Conservation (phyloP, 371 early-diverging fungal genomes). For the Mucor saturninus region DNA sequence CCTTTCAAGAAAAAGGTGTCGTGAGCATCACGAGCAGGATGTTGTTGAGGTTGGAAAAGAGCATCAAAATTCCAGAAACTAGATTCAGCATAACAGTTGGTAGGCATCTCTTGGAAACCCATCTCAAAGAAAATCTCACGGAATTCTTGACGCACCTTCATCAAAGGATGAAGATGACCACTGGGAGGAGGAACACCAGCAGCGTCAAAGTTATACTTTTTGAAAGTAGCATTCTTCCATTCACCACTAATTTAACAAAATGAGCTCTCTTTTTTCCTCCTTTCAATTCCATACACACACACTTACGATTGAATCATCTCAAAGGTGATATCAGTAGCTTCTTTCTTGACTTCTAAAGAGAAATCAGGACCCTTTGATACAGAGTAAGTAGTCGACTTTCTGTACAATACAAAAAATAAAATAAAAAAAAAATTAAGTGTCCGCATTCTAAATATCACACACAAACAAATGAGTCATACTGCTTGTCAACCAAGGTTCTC, state of each 20-base stretch:
- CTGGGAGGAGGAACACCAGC: conserved; percentile 83
- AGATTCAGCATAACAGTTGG: conserved; percentile 97
- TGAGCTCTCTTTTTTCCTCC: conserved; percentile 16
- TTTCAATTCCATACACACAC: not conserved
- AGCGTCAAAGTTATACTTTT: conserved; percentile 99
- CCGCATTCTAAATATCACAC: not conserved
- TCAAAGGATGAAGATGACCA: conserved; percentile 98
- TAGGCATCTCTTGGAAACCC: conserved; percentile 99
- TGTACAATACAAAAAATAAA: conserved; percentile 29
- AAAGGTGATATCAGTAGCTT: conserved; percentile 94
- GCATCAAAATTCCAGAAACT: conserved; percentile 99
- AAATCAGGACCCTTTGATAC: conserved; percentile 92
- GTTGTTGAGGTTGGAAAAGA: conserved; percentile 99
- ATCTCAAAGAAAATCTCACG: conserved; percentile 99
- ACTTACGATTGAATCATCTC: conserved; percentile 89
- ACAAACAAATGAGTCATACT: conserved; percentile 47
- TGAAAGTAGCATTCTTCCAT: conserved; percentile 93
- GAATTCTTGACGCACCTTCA: conserved; percentile 99
- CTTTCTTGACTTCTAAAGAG: conserved; percentile 80
- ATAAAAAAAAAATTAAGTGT: conserved; percentile 3
- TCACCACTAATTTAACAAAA: conserved; percentile 65
- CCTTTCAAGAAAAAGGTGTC: conserved; percentile 98
- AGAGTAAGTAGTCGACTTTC: conserved; percentile 84
- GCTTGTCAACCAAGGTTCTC: conserved; percentile 83
- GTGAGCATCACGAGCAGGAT: conserved; percentile 99